These are phyloP conservation scores for Cryoendolithus antarcticus DNA, from an alignment of 2,329 filamentous ascomycete species.

Conservation along the genomic window DNA sequence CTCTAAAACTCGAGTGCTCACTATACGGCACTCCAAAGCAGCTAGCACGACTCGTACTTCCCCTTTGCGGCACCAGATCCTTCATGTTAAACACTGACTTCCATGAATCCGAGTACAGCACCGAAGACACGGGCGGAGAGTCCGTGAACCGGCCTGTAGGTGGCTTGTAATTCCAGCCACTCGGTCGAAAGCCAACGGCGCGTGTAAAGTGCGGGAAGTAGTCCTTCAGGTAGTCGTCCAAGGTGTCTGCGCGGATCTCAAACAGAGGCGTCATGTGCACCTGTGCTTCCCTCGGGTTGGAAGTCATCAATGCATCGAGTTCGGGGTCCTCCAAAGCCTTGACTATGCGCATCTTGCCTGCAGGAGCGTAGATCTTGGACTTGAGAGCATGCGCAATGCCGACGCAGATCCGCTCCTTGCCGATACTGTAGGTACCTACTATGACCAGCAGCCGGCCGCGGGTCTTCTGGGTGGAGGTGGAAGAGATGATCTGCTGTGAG, in stretches of 20 bases:
- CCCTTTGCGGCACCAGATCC: constrained; percentile 70
- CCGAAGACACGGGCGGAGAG: constrained; percentile 50
- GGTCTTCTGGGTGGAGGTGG: constrained; percentile 20
- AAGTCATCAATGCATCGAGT: constrained; percentile 63
- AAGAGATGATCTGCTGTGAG: constrained; percentile 18
- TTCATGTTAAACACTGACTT: constrained; percentile 56
- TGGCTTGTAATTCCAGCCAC: constrained; percentile 85
- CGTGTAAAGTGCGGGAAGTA: constrained; percentile 74
- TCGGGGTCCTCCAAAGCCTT: constrained; percentile 76
- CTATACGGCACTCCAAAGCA: constrained; percentile 94
- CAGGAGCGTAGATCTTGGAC: constrained; percentile 79
- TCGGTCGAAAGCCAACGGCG: constrained; percentile 82
- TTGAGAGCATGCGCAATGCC: constrained; percentile 77
- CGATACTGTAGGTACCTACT: constrained; percentile 94
- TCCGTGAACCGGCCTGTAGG: constrained; percentile 50
- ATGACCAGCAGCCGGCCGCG: constrained; percentile 71
- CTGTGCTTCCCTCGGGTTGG: constrained; percentile 70
- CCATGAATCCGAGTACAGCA: constrained; percentile 61
- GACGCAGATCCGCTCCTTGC: constrained; percentile 90
- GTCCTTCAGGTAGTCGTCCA: constrained; percentile 74
- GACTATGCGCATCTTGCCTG: constrained; percentile 74
- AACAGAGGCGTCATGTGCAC: constrained; percentile 97
- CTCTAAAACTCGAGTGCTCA: constrained; percentile 89
- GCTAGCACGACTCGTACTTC: constrained; percentile 67
- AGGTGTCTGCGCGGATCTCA: constrained; percentile 82